Base-by-base conservation (phyloP, 768 basidiomycete genomes). In the Kwoniella heveanensis region DNA sequence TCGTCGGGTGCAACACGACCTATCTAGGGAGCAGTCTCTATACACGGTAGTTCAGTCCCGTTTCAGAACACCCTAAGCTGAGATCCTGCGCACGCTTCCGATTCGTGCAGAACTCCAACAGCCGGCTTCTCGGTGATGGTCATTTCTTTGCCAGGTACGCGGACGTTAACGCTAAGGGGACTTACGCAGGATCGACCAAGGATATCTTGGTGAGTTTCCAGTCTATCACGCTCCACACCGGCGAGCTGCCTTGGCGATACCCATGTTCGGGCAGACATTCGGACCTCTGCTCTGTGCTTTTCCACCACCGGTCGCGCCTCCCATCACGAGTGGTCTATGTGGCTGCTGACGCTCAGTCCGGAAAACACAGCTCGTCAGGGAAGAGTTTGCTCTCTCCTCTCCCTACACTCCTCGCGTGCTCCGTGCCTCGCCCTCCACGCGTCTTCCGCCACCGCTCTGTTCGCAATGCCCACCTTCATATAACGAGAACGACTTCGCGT, bases 311-410 rank as follows among this genome's bases (percentile, higher is more conserved):
- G n/a, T n/a, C n/a, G n/a, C n/a, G n/a, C n/a, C n/a, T n/a, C n/a
- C n/a, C n/a, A n/a, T n/a, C n/a, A n/a, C n/a, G n/a, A n/a, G n/a
- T n/a, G n/a, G n/a, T n/a, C n/a, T n/a, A n/a, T n/a, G n/a, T n/a
- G n/a, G n/a, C n/a, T n/a, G n/a, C n/a, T n/a, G n/a, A n/a, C n/a
- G n/a, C n/a, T n/a, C n/a, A n/a, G n/a, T n/a, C n/a, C n/a, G n/a
- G n/a, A n/a, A n/a, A n/a, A n/a, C n/a, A 17, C 36, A 62, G 61
- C 46, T 62, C 32, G 54, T 62, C 54, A 24, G 54, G 13, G 61
- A 62, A 56, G 54, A 54, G 17, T 50, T 62, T 24, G 53, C 61
- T n/a, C 17, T 62, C 10, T 54, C 54, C 8, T 50, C 61, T 7
- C 54, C 54, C 8, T 54, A 62, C 51, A 51, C 21, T 13, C 61